Evolutionary conservation across 805 yeast genomes (phyloP).

Genomic region (Yarrowia sp.): DNA sequence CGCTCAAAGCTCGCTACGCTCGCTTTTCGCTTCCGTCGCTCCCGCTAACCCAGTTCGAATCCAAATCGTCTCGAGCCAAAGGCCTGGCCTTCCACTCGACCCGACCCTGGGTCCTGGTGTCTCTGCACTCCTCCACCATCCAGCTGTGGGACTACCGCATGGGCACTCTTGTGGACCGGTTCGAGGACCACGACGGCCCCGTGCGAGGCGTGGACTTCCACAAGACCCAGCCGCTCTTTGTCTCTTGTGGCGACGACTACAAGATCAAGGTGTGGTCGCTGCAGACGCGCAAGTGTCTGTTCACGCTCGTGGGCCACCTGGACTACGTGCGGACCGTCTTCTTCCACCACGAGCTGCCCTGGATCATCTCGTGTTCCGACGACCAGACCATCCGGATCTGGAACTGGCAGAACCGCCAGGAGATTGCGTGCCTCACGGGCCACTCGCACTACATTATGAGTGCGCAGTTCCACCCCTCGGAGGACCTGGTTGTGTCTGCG

Average conservation of each 20-base stretch:
- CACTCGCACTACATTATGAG: constrained; percentile 98
- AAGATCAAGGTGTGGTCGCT: constrained; percentile 95
- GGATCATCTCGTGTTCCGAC: constrained; percentile 95
- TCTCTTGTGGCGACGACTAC: constrained; percentile 96
- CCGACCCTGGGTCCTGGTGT: constrained; percentile 93
- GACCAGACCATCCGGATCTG: constrained; percentile 98
- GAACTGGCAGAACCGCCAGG: constrained; percentile 99
- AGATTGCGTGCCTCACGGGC: constrained; percentile 94
- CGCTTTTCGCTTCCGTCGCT: background rate
- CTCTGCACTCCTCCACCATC: constrained; percentile 95
- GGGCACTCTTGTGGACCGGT: constrained; percentile 95
- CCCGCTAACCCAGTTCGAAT: constrained; percentile 64
- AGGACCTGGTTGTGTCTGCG: constrained; percentile 91
- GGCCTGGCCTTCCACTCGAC: constrained; percentile 97
- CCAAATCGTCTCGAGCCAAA: constrained; percentile 96
- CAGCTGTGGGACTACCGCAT: constrained; percentile 99
- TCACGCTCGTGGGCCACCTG: constrained; percentile 88
- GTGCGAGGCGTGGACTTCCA: constrained; percentile 95
- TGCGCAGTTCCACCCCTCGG: constrained; percentile 95
- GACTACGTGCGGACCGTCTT: constrained; percentile 93
- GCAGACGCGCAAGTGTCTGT: constrained; percentile 84
- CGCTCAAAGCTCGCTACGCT: no score
- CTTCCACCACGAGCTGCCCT: constrained; percentile 94
- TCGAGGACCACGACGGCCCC: constrained; percentile 98
- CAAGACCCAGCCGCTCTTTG: constrained; percentile 96